Base-by-base conservation (phyloP, 768 basidiomycete genomes). In the Tylopilus intermedius region DNA sequence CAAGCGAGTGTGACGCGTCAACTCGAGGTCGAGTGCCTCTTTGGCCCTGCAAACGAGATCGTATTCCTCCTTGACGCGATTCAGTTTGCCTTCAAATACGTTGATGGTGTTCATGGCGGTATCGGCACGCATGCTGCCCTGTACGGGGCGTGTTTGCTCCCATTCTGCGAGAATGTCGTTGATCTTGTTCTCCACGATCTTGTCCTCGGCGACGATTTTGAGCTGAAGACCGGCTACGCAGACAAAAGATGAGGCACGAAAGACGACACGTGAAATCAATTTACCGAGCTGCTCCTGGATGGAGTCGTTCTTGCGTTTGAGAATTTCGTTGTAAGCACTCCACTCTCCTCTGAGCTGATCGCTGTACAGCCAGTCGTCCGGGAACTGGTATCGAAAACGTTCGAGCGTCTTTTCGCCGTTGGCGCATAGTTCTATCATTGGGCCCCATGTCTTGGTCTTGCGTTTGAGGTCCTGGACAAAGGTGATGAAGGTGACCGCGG, bases 201-300 rank as follows among this genome's bases (percentile, higher is more conserved):
- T 95, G 76, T 97, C 96, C 70, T 99, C 94, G 2, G 96, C 94
- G n/a, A 95, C 90, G 68, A 99, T 95, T 79, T 98, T 99, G 57
- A 97, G 77, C 71, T 98, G 96, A n/a, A 99, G 77, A 1, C 95
- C 96, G 57, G 92, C 94, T 95, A 55, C 4, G 30, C 30, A 30
- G 4, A 57, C 38, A 38, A 4, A 32, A 4, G 35, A 42, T 30
- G 35, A 60, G 59, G 46, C 41, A 47, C 18, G 10, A 43, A 29
- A 10, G n/a, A 48, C 26, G 49, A 42, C 21, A 57, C 9, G 46
- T 21, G 41, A 39, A n/a, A 27, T 67, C 5, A 18, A 7, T 81
- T 53, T 69, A 94, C 94, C 90, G 41, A 98, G 80, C 67, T 99
- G 96, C 71, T 98, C 94, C 74, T 97, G 93, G 62, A 99, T 99